Conservation (phyloP, 1,139 yeast species). For the Nakaseomyces glabratus region DNA sequence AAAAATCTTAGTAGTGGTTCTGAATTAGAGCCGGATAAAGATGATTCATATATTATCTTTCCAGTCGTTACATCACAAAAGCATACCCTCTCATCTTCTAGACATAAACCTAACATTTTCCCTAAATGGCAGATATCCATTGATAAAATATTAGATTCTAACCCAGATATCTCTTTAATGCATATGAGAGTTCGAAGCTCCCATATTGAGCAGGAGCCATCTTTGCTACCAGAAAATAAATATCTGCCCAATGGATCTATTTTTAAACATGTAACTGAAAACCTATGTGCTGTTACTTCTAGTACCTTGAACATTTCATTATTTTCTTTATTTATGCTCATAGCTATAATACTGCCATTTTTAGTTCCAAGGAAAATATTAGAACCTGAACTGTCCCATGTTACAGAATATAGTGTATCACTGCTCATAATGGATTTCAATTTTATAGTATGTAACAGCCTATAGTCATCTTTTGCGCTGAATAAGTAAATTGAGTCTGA, state of each 20-base stretch:
- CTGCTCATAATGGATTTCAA: constrained; percentile 10
- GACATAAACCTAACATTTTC: constrained; percentile 38
- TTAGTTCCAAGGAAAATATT: constrained; percentile 28
- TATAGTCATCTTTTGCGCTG: constrained; percentile 18
- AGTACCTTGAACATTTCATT: constrained; percentile 15
- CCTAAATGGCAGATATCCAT: constrained; percentile 43
- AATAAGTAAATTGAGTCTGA: constrained; percentile 23
- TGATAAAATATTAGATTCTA: constrained; percentile 43
- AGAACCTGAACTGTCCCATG: constrained; percentile 32
- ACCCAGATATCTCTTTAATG: constrained; percentile 36
- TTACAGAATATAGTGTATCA: constrained; percentile 15
- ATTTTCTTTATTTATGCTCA: background rate
- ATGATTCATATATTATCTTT: constrained; percentile 12
- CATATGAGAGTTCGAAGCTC: constrained; percentile 40
- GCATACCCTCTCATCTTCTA: constrained; percentile 36
- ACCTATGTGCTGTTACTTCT: constrained; percentile 42
- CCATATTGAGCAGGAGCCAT: constrained; percentile 65
- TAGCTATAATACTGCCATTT: constrained; percentile 35
- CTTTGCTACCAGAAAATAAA: constrained; percentile 55
- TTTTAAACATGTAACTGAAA: constrained; percentile 42
- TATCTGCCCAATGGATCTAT: constrained; percentile 53
- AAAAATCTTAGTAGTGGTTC: constrained; percentile 18
- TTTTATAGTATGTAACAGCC: constrained; percentile 14
- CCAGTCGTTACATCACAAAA: constrained; percentile 36
- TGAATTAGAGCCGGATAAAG: constrained; percentile 10